Conservation (phyloP, 257 asterid genomes). For the Voacanga thouarsii region DNA sequence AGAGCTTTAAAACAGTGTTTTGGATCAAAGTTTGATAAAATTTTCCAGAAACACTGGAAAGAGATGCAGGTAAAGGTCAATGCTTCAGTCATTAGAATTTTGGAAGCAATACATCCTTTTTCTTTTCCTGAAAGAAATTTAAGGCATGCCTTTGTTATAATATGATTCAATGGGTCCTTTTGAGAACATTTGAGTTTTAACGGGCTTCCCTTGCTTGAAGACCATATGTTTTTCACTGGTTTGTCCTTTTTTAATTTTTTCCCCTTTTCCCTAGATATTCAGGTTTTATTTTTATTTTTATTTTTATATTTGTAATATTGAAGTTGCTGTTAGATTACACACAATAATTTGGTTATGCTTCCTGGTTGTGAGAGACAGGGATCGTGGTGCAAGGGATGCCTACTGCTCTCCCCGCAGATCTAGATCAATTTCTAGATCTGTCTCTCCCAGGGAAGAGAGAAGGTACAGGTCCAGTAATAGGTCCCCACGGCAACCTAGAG, state of each 20-base stretch:
- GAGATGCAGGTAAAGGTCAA: constrained; percentile 75
- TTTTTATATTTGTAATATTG: neutral
- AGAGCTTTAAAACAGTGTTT: constrained; percentile 61
- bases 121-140: constrained; percentile 2
- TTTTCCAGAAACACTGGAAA: constrained; percentile 56
- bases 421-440: constrained; percentile 55
- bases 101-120: constrained; percentile 21
- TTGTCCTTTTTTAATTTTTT: neutral
- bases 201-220: neutral
- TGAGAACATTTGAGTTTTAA: constrained; percentile 12
- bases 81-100: constrained; percentile 48
- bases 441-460: constrained; percentile 55
- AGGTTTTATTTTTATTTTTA: neutral
- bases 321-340: neutral
- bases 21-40: constrained; percentile 58
- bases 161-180: neutral
- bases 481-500: constrained; percentile 46
- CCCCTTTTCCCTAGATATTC: neutral
- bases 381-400: constrained; percentile 40
- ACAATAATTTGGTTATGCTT: constrained; percentile 10
- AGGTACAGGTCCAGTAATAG: constrained; percentile 33
- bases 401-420: constrained; percentile 46
- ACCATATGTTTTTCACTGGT: constrained; percentile 1
- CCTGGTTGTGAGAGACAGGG: constrained; percentile 38
- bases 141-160: constrained; percentile 10